Conservation (phyloP, 208 protist species). For the Acanthamoeba lenticulata region DNA sequence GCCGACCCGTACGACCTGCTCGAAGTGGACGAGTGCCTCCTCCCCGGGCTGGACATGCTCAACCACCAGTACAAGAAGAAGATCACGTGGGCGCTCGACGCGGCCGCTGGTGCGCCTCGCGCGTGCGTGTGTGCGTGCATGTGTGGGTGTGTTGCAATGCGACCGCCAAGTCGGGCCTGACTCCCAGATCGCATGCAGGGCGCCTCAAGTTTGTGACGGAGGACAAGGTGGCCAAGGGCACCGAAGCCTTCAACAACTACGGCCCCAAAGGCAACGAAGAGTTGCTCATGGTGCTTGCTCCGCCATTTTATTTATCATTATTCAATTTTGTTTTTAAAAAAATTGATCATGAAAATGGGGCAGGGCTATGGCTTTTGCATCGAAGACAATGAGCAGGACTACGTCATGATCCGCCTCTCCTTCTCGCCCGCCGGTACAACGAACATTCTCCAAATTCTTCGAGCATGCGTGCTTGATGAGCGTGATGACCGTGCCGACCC, state of each 20-base stretch:
- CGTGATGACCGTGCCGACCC: background rate
- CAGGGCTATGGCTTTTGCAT: constrained; percentile 44
- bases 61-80: constrained; percentile 45
- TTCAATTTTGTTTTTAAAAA: background rate
- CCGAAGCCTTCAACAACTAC: constrained; percentile 38
- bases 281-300: background rate
- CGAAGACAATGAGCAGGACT: constrained; percentile 27
- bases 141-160: background rate
- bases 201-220: background rate
- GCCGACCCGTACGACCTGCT: background rate
- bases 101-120: background rate
- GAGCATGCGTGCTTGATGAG: background rate
- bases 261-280: constrained; percentile 33
- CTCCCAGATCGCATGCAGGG: background rate
- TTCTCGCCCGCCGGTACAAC: background rate
- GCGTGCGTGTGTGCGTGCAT: background rate
- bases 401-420: constrained; percentile 4
- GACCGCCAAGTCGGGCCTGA: background rate
- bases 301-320: background rate
- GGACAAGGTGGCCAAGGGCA: background rate
- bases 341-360: background rate
- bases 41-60: constrained; percentile 2
- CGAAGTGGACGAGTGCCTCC: constrained; percentile 1
- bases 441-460: background rate
- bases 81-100: background rate